Base-by-base conservation (phyloP, 108 stramenopile genomes). In the Skeletonema tropicum region DNA sequence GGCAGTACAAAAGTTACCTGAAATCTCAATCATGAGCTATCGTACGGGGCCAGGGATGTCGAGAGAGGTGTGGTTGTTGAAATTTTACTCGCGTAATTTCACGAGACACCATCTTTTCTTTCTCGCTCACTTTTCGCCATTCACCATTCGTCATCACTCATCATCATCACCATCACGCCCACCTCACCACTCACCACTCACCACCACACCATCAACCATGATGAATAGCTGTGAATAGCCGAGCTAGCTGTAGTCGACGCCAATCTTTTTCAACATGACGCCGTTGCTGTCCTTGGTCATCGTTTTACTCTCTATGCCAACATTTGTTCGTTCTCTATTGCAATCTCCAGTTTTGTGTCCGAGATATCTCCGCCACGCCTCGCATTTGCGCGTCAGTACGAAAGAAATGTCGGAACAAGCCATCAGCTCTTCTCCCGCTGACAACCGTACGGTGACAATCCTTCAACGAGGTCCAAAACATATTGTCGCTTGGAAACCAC, bases 401-500 rank as follows among this genome's bases (percentile, higher is more conserved):
- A 45, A 45, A 45, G 42, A 45, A 45, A 45, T 45, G 42, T n/a
- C 42, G 0, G 42, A 45, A 45, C 15, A 45, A 14, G 42, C 4
- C 42, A 45, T 11, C 42, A n/a, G 0, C 38, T 39, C 38, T 2
- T 10, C 38, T 39, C 38, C 42, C 59, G 15, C 23, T 3, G 31
- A 62, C 31, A 38, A 62, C 12, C 59, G 82, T 13, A 84, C 79
- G 3, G 87, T 91, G 11, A 85, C 86, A 12, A 81, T 93, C 11
- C 61, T 94, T 45, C 83, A 90, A 33, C 76, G 73, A 26, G 77
- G 80, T 2, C 70, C 86, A 32, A 64, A 86, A 64, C 82, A 90
- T 45, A 39, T 94, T 4, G 88, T 94, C 6, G 88, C 83, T 3
- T 36, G 38, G 57, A 94, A 94, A 55, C 94, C 94, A 10, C 87